Evolutionary conservation across 192 early-diverging fungal genomes (phyloP).

Genomic region (Backusella westeae): DNA sequence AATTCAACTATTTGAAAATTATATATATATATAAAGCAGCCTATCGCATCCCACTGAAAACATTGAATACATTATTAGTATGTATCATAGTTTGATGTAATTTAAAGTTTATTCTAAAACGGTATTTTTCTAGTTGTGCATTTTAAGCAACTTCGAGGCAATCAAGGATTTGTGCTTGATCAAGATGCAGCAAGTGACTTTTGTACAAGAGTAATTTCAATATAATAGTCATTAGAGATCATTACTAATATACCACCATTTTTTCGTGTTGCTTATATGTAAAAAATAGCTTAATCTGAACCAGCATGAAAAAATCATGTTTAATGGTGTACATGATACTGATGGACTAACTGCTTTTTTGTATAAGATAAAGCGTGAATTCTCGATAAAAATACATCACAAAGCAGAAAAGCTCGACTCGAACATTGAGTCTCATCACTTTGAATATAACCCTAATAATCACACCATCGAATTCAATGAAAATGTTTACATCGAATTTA

Average conservation of each 20-base stretch:
- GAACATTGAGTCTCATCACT: not conserved
- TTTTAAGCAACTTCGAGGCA: slow-evolving; percentile 31
- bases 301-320: slow-evolving; percentile 24
- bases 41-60: not conserved
- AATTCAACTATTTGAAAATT: not conserved
- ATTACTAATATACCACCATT: not conserved
- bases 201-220: slow-evolving; percentile 13
- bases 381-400: slow-evolving; percentile 37
- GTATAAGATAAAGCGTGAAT: slow-evolving; percentile 25
- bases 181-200: slow-evolving; percentile 27
- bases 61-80: not conserved
- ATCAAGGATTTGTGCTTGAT: slow-evolving; percentile 31
- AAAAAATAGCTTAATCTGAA: slow-evolving; percentile 23
- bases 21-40: not conserved
- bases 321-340: slow-evolving; percentile 33
- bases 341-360: slow-evolving; percentile 32
- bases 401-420: slow-evolving; percentile 9
- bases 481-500: slow-evolving; percentile 33
- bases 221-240: not conserved
- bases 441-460: not conserved
- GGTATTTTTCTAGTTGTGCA: slow-evolving; percentile 21
- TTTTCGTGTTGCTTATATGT: not conserved
- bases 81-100: not conserved
- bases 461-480: slow-evolving; percentile 27
- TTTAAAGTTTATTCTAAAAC: not conserved